A percentile compares a stretch with the other conserved stretches of the same genome.
Evolutionary conservation across 345 rosid genomes (phyloP).

Genomic region (Citrus inodora): DNA sequence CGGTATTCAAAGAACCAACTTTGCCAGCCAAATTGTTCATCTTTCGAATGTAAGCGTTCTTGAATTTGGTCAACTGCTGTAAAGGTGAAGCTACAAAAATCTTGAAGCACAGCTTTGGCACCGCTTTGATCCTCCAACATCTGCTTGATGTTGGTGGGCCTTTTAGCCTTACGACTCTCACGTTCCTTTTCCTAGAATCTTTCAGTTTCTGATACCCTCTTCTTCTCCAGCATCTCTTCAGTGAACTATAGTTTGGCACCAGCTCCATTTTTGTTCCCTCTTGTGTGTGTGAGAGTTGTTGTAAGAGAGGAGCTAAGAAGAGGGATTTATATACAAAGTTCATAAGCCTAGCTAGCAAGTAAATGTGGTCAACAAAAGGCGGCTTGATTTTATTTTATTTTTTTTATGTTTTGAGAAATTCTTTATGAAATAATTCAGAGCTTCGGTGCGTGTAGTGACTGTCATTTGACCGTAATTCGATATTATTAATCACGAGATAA

Average conservation of each 20-base stretch:
- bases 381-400: background rate
- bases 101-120: constrained; percentile 24
- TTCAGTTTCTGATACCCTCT: constrained; percentile 27
- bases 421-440: background rate
- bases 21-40: constrained; percentile 27
- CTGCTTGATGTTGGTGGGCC: constrained; percentile 19
- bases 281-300: background rate
- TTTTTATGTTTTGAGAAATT: background rate
- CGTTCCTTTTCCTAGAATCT: constrained; percentile 17
- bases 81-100: constrained; percentile 20
- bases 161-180: constrained; percentile 16
- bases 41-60: constrained; percentile 29
- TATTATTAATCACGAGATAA: too few relatives aligned
- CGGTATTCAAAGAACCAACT: constrained; percentile 22
- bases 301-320: background rate
- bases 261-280: constrained; percentile 16
- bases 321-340: background rate
- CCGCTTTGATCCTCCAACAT: constrained; percentile 35
- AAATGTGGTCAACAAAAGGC: background rate
- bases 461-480: background rate
- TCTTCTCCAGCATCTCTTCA: constrained; percentile 35
- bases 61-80: constrained; percentile 29
- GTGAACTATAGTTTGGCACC: constrained; percentile 3
- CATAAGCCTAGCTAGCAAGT: background rate
- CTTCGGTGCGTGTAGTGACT: background rate